A percentile compares a stretch with the other conserved stretches of the same genome.
These are phyloP conservation scores for Bertia moriformis DNA, from an alignment of 2,329 filamentous ascomycete genomes.

Conservation along the genomic window DNA sequence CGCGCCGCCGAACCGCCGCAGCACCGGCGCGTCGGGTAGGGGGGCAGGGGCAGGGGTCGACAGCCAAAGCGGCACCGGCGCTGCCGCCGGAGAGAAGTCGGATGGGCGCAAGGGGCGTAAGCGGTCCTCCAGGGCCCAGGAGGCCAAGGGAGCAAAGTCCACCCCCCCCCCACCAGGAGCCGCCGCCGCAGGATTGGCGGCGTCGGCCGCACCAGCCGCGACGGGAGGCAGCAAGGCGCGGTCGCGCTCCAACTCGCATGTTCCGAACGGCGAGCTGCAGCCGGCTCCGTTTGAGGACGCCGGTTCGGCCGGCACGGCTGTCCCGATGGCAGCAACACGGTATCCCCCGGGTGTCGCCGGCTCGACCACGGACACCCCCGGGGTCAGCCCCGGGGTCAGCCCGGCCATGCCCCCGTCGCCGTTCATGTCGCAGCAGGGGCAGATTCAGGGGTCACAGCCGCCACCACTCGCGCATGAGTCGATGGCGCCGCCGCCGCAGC, in stretches of 20 bases:
- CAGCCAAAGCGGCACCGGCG: too few relatives aligned
- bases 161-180: slow-evolving; percentile 24
- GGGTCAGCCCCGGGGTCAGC: slow-evolving; percentile 4
- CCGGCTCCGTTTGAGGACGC: too few relatives aligned
- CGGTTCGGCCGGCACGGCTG: slow-evolving; percentile 3
- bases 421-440: slow-evolving; percentile 34
- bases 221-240: slow-evolving; percentile 26
- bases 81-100: slow-evolving; percentile 31
- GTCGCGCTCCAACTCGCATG: slow-evolving; percentile 39
- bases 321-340: slow-evolving; percentile 21
- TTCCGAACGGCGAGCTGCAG: slow-evolving; percentile 22
- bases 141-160: slow-evolving; percentile 16
- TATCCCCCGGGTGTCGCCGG: slow-evolving; percentile 20
- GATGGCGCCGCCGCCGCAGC: slow-evolving; percentile 27
- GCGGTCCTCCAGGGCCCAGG: slow-evolving; percentile 19
- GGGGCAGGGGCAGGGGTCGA: slow-evolving; percentile 23
- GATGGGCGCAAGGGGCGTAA: slow-evolving; percentile 21
- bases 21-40: slow-evolving; percentile 14
- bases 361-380: slow-evolving; percentile 26
- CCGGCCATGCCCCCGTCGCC: slow-evolving; percentile 12
- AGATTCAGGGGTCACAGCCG: slow-evolving; percentile 37
- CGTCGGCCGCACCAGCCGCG: slow-evolving; percentile 22
- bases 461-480: too few relatives aligned
- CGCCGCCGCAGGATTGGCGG: too few relatives aligned
- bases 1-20: slow-evolving; percentile 41